phyloP scores from a whole-genome alignment of 257 asterid species.

The Salvia miltiorrhiza region DNA sequence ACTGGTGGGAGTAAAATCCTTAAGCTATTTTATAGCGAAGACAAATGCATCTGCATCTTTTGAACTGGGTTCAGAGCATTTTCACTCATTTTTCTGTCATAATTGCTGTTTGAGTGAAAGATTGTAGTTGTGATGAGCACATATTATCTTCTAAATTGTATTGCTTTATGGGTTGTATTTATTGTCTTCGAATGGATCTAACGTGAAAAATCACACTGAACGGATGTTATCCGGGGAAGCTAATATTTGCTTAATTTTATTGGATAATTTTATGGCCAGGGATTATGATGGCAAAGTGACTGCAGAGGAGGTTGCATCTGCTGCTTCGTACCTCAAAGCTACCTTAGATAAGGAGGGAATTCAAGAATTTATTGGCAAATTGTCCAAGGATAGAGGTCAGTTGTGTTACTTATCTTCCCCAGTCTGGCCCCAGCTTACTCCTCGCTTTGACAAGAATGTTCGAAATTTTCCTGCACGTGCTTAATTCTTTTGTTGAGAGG shows the following conservation, averaged over 20 bases:
- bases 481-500: neutral
- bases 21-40: too few relatives aligned
- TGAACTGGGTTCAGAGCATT: neutral
- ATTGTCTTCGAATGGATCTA: constrained; percentile 1
- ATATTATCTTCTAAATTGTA: neutral
- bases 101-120: neutral
- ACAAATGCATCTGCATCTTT: too few relatives aligned
- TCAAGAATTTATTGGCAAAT: constrained; percentile 74
- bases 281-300: constrained; percentile 98
- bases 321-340: constrained; percentile 89
- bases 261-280: constrained; percentile 42
- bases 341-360: constrained; percentile 91
- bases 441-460: neutral
- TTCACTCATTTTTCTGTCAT: neutral
- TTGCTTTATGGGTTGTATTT: neutral
- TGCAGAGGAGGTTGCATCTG: constrained; percentile 96
- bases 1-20: too few relatives aligned
- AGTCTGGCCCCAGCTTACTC: constrained; percentile 5
- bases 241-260: neutral
- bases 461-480: constrained; percentile 9
- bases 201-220: constrained; percentile 8
- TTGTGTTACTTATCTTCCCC: constrained; percentile 6
- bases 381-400: constrained; percentile 93
- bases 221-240: neutral
- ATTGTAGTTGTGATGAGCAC: constrained; percentile 1